Evolutionary conservation across 2,329 filamentous ascomycete genomes (phyloP), one percentile per base, ranked within the genome.

Genomic region (Sporothrix sp.): DNA sequence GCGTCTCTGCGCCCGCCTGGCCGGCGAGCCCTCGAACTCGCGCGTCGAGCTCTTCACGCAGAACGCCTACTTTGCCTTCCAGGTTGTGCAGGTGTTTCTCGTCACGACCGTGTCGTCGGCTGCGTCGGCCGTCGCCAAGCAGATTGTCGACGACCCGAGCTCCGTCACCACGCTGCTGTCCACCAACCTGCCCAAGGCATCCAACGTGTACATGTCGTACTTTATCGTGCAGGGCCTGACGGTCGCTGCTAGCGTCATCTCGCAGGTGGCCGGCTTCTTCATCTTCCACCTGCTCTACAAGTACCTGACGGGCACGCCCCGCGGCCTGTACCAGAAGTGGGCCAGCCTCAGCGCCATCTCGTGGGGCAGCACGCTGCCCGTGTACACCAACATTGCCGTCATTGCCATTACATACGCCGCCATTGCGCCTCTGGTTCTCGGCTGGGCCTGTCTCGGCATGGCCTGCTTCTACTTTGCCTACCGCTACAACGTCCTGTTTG

Each of bases 161-260:
- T 68, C 68, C 0, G 77, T 81, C 7, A 79, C 87, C 0, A 68
- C 64, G 0, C 67, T 94, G 35, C 74, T 95, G 4, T 84, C 89
- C 1, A 61, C 73, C 14, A 84, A 86, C 52, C 73, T 98, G 6
- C 93, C 93, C 16, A 82, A 79, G 51, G 82, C 88, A 0, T 90
- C 89, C 54, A 97, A 95, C 68, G 94, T 97, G 63, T 98, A 96
- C 66, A 83, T 97, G 18, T 87, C 85, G 0, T 98, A 97, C 69
- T 94, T 98, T 58, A 80, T 97, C 28, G 79, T 98, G 3, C 93
- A 97, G 66, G 94, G 91, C 30, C 67, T 97, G 52, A 84, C 83
- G 1, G 81, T 91, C 54, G 85, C 88, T 3, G 77, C 87, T 0
- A 78, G 82, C 42, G 78, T 85, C 1, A 67, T 97, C 5, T 73